phyloP scores from a whole-genome alignment of 441 rosid genomes.

The Metrosideros polymorpha region DNA sequence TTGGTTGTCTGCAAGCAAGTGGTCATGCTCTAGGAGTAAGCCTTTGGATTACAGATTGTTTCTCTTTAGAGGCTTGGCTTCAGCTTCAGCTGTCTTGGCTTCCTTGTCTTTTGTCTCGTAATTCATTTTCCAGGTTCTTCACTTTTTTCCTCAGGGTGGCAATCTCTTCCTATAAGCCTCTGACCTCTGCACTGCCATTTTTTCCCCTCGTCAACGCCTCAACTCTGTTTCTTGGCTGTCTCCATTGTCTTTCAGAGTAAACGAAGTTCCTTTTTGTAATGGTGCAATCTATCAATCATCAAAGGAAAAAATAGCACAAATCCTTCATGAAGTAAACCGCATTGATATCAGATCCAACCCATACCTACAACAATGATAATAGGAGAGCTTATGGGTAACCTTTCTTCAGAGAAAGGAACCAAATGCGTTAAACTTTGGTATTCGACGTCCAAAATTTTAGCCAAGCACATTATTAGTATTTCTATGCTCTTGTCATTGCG shows the following conservation, averaged over 20 bases:
- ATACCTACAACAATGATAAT: background rate
- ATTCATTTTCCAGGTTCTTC: constrained; percentile 39
- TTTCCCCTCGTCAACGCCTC: constrained; percentile 46
- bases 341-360: background rate
- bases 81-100: constrained; percentile 35
- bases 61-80: constrained; percentile 51
- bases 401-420: background rate
- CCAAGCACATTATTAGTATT: background rate
- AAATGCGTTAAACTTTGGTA: background rate
- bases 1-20: constrained; percentile 61
- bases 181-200: constrained; percentile 27
- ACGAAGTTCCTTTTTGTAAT: constrained; percentile 73
- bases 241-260: constrained; percentile 64
- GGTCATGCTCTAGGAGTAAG: constrained; percentile 61
- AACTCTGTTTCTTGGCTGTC: constrained; percentile 52
- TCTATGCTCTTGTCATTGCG: background rate
- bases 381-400: background rate
- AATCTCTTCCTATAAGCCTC: constrained; percentile 36
- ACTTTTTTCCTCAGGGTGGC: constrained; percentile 24
- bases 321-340: constrained; percentile 28
- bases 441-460: background rate
- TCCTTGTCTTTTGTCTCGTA: constrained; percentile 37
- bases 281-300: constrained; percentile 79
- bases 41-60: constrained; percentile 75
- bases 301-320: constrained; percentile 54